A percentile compares a stretch with the other conserved stretches of the same genome.
phyloP scores from a whole-genome alignment of 228 moss, liverwort and hornwort species.

The Sphagnum magellanicum region DNA sequence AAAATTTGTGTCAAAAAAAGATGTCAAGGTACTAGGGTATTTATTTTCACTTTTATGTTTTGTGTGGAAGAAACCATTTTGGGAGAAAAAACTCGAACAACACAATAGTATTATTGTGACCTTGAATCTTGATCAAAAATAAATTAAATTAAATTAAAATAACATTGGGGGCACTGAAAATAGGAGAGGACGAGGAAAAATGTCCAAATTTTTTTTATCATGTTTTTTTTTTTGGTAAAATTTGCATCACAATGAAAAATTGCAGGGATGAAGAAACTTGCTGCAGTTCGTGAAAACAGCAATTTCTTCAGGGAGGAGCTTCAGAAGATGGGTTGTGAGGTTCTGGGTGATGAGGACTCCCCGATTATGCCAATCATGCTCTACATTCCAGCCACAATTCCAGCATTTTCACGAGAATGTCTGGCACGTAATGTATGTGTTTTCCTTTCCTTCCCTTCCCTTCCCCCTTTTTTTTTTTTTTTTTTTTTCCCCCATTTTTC shows the following conservation, averaged over 20 bases:
- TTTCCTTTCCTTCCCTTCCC: constrained; percentile 5
- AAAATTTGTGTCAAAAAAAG: too few relatives aligned
- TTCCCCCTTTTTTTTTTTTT: not conserved
- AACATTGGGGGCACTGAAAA: not conserved
- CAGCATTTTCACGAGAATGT: constrained; percentile 87
- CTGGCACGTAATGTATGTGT: constrained; percentile 77
- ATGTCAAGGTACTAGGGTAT: too few relatives aligned
- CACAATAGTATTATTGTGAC: too few relatives aligned
- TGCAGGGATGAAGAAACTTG: constrained; percentile 63
- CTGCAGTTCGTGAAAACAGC: constrained; percentile 70
- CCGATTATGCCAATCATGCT: constrained; percentile 94
- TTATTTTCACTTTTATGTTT: too few relatives aligned
- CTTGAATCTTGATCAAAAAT: too few relatives aligned
- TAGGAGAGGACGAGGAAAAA: not conserved
- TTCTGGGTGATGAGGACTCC: constrained; percentile 81
- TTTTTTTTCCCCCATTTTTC: not conserved
- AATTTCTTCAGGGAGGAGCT: constrained; percentile 81
- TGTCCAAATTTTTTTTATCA: not conserved
- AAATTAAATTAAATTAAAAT: too few relatives aligned
- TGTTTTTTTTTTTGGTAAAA: not conserved
- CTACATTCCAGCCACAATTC: constrained; percentile 80
- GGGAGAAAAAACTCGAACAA: too few relatives aligned
- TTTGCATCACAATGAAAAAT: not conserved
- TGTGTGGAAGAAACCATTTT: too few relatives aligned
- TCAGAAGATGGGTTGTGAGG: constrained; percentile 78